phyloP scores from a whole-genome alignment of 1,284 basidiomycete species.

The Bjerkandera adusta region DNA sequence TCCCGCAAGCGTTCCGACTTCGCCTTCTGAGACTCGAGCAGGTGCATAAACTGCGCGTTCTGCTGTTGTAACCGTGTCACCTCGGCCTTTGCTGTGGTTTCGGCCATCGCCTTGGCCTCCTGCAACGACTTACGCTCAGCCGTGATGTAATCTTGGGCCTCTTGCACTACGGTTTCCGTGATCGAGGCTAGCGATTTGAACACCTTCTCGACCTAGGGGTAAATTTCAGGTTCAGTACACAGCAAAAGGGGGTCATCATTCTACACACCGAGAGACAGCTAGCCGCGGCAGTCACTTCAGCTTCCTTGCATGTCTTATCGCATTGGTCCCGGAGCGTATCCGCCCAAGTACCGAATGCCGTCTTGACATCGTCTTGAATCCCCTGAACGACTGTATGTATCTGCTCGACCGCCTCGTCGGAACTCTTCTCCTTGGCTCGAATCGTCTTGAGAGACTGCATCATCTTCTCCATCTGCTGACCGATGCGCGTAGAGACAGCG shows the following conservation, averaged over 20 bases:
- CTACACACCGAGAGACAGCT: conserved; percentile 43
- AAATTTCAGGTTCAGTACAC: conserved; percentile 4
- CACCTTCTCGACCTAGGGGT: conserved; percentile 48
- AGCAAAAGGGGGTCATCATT: not conserved
- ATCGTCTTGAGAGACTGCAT: conserved; percentile 59
- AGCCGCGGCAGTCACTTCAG: conserved; percentile 40
- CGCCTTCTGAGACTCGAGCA: conserved; percentile 66
- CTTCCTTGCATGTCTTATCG: conserved; percentile 43
- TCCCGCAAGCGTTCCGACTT: conserved; percentile 68
- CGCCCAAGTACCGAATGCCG: conserved; percentile 53
- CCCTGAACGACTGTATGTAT: conserved; percentile 50
- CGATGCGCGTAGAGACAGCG: conserved; percentile 53
- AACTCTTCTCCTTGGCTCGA: conserved; percentile 51
- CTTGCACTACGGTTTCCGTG: conserved; percentile 58
- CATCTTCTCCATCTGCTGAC: conserved; percentile 57
- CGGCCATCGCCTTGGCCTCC: conserved; percentile 49
- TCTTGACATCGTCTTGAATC: conserved; percentile 51
- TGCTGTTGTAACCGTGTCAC: conserved; percentile 67
- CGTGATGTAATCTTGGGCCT: conserved; percentile 56
- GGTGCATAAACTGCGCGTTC: conserved; percentile 62
- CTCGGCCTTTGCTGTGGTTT: conserved; percentile 56
- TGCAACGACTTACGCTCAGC: conserved; percentile 51
- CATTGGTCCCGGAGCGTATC: conserved; percentile 48
- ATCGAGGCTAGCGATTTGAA: conserved; percentile 50
- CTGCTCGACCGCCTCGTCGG: conserved; percentile 49